phyloP scores from a whole-genome alignment of 805 yeast species.

The Jamesozyma piceae region DNA sequence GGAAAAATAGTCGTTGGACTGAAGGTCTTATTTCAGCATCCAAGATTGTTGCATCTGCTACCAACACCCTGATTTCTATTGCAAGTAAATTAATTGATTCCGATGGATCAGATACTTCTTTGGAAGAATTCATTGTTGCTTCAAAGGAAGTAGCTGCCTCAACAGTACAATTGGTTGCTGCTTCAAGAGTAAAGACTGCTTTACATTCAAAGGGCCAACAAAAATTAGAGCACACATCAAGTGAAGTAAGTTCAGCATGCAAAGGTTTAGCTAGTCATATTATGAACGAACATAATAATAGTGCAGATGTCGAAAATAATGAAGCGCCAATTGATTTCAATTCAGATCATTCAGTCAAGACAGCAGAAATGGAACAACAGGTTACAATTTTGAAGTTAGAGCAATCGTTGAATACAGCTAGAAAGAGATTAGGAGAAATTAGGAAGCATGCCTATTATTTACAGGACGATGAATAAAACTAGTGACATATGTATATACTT shows the following conservation, averaged over 20 bases:
- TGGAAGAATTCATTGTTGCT: slow-evolving; percentile 80
- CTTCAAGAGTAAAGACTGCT: slow-evolving; percentile 77
- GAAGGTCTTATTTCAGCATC: slow-evolving; percentile 89
- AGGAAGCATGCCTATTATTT: slow-evolving; percentile 58
- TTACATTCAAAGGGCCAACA: slow-evolving; percentile 71
- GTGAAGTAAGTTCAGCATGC: slow-evolving; percentile 67
- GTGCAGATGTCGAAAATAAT: slow-evolving; percentile 26
- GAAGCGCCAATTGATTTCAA: slow-evolving; percentile 49
- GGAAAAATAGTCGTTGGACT: slow-evolving; percentile 85
- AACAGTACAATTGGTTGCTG: slow-evolving; percentile 86
- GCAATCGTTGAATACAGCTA: slow-evolving; percentile 57
- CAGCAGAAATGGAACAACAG: slow-evolving; percentile 87
- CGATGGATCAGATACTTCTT: slow-evolving; percentile 35
- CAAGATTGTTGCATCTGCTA: slow-evolving; percentile 73
- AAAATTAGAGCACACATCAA: slow-evolving; percentile 57
- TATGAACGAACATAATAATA: slow-evolving; percentile 39
- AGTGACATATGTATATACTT: neutral
- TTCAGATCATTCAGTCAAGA: slow-evolving; percentile 70
- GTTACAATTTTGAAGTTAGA: slow-evolving; percentile 80
- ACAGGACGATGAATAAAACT: slow-evolving; percentile 30
- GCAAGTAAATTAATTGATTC: slow-evolving; percentile 69
- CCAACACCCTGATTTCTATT: slow-evolving; percentile 70
- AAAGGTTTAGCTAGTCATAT: slow-evolving; percentile 62
- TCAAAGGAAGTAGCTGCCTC: slow-evolving; percentile 89
- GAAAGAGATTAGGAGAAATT: slow-evolving; percentile 77